Conservation (phyloP, 192 early-diverging fungal species). For the Coemansia sp. region DNA sequence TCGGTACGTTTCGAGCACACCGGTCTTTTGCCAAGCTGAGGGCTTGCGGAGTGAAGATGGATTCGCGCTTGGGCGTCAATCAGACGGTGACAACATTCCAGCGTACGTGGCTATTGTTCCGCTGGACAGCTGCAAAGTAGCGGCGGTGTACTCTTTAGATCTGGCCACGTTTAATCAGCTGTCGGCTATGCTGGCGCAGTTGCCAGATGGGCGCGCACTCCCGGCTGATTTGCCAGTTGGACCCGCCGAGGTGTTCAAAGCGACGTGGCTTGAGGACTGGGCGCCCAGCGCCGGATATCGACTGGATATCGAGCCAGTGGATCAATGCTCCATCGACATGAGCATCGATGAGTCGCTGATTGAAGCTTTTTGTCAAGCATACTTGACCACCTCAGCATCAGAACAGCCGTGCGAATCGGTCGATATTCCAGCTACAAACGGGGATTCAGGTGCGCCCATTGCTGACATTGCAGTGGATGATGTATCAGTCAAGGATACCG, state of each 20-base stretch:
- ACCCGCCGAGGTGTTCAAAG: neutral
- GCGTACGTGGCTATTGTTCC: constrained; percentile 21
- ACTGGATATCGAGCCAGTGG: constrained; percentile 6
- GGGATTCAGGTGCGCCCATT: too few relatives aligned
- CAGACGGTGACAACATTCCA: neutral
- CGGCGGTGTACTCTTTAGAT: constrained; percentile 19
- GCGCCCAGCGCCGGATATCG: neutral
- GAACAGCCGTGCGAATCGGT: too few relatives aligned
- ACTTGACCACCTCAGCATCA: too few relatives aligned
- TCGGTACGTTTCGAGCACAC: neutral
- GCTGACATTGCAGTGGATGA: too few relatives aligned
- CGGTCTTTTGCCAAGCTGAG: neutral
- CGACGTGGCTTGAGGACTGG: constrained; percentile 40
- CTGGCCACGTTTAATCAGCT: neutral
- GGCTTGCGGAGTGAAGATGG: neutral
- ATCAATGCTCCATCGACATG: constrained; percentile 17
- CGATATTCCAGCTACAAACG: too few relatives aligned
- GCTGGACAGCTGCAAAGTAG: neutral
- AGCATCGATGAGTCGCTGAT: constrained; percentile 10
- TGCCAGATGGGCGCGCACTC: neutral
- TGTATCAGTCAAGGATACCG: too few relatives aligned
- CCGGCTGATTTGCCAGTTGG: neutral
- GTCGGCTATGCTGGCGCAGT: neutral
- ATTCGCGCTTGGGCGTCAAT: neutral
- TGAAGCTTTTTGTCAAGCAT: neutral